Evolutionary conservation across 2,329 filamentous ascomycete species (phyloP), one percentile per base, ranked within the genome.

Genomic region (Diplodia intermedia): DNA sequence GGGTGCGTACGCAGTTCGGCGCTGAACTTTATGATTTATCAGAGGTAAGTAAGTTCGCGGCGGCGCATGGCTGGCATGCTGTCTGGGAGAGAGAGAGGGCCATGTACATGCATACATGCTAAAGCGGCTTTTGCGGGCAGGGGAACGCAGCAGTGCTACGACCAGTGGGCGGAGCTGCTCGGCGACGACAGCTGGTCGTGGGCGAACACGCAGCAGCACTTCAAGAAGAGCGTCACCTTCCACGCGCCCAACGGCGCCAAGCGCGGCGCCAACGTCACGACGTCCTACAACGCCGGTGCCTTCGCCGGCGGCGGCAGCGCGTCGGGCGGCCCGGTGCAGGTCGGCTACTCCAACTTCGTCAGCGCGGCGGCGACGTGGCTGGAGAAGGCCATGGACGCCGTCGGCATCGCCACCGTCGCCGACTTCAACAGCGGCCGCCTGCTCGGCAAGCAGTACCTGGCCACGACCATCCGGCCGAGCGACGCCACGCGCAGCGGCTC

Each of bases 161-260:
- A 77, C 55, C 55, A 62, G 29, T 79, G 75, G 77, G 75, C 75
- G 0, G 71, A 78, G 38, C 9, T 69, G 0, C 74, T 78, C 1
- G 76, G 71, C 5, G 78, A 79, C 60, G 66, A 74, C 18, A 74
- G 70, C 54, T 79, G 74, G 65, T 72, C 68, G 0, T 78, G 72
- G 38, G 73, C 75, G 9, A 72, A 70, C 8, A 11, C 79, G 3
- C 66, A 74, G 1, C 73, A 72, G 1, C 78, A 74, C 66, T 79
- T 77, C 69, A 71, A 75, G 47, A 72, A 71, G 36, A 71, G 72
- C 8, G 68, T 73, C 20, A 75, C 71, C 14, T 73, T 79, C 56
- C 78, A 74, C 0, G 67, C 71, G 8, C 77, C 78, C 1, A 69
- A 77, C 18, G 72, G 67, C 18, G 69, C 67, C 4, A 73, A 69